phyloP scores from a whole-genome alignment of 2,329 filamentous ascomycete species.

The Diaporthe ampelina region DNA sequence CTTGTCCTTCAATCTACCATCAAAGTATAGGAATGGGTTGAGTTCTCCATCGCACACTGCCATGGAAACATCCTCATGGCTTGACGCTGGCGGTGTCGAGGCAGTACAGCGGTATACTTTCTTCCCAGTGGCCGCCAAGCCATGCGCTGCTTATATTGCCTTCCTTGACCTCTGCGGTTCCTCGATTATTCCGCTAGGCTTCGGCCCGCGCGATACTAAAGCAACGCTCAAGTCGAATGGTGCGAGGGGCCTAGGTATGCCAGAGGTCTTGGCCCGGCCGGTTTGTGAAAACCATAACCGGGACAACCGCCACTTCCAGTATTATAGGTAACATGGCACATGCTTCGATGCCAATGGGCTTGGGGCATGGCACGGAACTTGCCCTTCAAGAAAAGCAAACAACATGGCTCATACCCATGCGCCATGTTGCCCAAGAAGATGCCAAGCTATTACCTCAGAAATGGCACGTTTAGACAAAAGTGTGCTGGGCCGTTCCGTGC shows the following conservation, averaged over 20 bases:
- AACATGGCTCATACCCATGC: not conserved
- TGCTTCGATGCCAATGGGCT: not conserved
- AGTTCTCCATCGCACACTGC: not conserved
- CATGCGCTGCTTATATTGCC: not conserved
- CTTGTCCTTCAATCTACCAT: not conserved
- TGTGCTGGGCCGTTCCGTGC: constrained; percentile 11
- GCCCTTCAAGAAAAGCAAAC: too few relatives aligned
- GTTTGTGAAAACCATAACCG: not conserved
- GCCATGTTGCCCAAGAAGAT: not conserved
- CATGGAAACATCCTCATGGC: not conserved
- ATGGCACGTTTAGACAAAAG: not conserved
- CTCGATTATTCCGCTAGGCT: not conserved
- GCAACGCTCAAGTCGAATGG: not conserved
- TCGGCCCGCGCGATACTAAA: not conserved
- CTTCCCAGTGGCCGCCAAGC: not conserved
- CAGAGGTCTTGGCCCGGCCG: not conserved
- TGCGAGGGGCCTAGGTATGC: not conserved
- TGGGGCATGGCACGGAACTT: not conserved
- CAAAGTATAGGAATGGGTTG: not conserved
- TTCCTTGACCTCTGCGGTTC: not conserved
- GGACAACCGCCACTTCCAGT: not conserved
- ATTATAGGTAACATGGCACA: not conserved
- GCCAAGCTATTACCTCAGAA: not conserved
- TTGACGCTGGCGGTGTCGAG: not conserved
- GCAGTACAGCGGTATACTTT: constrained; percentile 9